Percentiles rank a stretch among this genome's conserved stretches.
Evolutionary conservation across 2,329 filamentous ascomycete species (phyloP).

Genomic region (Colletotrichum falcatum): DNA sequence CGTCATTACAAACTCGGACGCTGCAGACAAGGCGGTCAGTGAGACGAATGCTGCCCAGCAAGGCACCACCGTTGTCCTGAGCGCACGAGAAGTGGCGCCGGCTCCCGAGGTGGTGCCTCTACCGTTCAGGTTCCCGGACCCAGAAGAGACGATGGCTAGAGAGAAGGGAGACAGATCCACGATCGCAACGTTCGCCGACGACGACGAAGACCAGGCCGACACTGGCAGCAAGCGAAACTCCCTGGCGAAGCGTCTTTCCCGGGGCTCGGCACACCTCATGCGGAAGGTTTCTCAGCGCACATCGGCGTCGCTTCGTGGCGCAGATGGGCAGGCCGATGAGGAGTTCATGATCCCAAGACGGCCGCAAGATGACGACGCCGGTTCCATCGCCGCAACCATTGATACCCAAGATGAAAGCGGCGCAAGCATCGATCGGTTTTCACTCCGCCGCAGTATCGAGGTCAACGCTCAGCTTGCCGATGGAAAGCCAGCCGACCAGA

Average conservation of each 20-base stretch:
- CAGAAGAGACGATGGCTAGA: conserved; percentile 51
- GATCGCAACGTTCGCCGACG: conserved; percentile 76
- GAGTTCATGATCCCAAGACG: conserved; percentile 55
- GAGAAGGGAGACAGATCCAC: conserved; percentile 71
- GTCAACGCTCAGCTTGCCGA: conserved; percentile 55
- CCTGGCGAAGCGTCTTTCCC: conserved; percentile 62
- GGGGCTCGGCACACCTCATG: conserved; percentile 55
- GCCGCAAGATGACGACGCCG: conserved; percentile 54
- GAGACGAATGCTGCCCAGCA: neutral
- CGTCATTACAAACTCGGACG: conserved; percentile 46
- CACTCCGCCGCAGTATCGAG: conserved; percentile 50
- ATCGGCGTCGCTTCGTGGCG: conserved; percentile 39
- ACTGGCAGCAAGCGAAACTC: conserved; percentile 51
- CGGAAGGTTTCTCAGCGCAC: conserved; percentile 52
- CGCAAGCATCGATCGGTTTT: conserved; percentile 46
- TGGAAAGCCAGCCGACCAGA: conserved; percentile 26
- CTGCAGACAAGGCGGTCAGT: neutral
- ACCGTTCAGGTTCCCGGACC: conserved; percentile 71
- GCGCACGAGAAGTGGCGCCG: conserved; percentile 47
- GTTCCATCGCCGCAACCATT: conserved; percentile 69
- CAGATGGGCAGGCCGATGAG: conserved; percentile 53
- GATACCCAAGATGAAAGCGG: conserved; percentile 64
- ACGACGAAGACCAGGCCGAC: conserved; percentile 57
- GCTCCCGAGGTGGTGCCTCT: conserved; percentile 71
- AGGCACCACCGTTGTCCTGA: neutral